A percentile compares a stretch with the other conserved stretches of the same genome.
phyloP scores from a whole-genome alignment of 2,329 filamentous ascomycete genomes.

The Samsoniella hepiali region DNA sequence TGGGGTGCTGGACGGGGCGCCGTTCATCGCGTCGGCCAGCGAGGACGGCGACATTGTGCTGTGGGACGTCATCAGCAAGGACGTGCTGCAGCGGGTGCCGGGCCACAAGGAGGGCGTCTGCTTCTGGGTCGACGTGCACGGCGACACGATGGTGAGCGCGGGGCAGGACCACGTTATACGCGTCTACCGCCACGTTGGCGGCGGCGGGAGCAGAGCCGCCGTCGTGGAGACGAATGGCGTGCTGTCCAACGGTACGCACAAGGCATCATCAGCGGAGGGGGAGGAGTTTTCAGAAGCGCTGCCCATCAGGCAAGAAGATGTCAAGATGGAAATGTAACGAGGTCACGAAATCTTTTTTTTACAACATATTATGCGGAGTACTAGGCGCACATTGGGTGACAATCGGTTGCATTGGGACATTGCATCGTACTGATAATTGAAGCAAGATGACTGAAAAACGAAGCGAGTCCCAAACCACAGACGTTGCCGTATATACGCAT shows the following conservation, averaged over 20 bases:
- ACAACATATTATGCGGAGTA: neutral
- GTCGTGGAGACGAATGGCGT: conserved; percentile 25
- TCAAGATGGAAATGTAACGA: conserved; percentile 35
- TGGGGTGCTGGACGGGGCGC: conserved; percentile 49
- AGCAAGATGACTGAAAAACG: neutral
- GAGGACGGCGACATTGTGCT: conserved; percentile 82
- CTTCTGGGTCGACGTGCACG: conserved; percentile 62
- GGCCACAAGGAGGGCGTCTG: conserved; percentile 56
- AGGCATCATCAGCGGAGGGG: conserved; percentile 38
- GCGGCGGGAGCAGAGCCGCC: conserved; percentile 17
- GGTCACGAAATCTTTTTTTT: neutral
- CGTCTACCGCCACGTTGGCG: conserved; percentile 41
- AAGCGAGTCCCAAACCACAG: neutral
- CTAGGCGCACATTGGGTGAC: neutral
- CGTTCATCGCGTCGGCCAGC: conserved; percentile 77
- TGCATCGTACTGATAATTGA: neutral
- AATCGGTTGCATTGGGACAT: neutral
- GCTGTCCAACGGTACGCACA: conserved; percentile 34
- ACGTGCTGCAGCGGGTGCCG: conserved; percentile 66
- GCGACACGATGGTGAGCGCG: conserved; percentile 54
- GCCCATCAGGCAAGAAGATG: conserved; percentile 37
- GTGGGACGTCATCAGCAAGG: conserved; percentile 89
- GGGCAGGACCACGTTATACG: conserved; percentile 54
- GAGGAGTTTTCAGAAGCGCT: conserved; percentile 57
- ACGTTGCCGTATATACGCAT: neutral